Evolutionary conservation across 805 yeast species (phyloP), one percentile per base, ranked within the genome.

Genomic region (Candida methanosorbosa): DNA sequence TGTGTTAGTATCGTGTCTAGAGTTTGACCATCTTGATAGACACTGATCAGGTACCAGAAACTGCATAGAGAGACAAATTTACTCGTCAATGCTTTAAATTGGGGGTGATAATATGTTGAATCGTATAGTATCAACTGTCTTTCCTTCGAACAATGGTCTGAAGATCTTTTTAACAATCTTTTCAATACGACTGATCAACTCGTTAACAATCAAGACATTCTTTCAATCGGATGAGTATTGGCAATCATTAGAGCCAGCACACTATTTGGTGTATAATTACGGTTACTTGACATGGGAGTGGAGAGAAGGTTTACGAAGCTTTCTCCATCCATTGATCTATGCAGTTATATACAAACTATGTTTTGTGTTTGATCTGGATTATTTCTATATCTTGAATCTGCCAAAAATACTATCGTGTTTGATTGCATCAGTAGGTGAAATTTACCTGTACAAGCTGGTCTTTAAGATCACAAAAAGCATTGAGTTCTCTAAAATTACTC

Each of bases 161-260:
- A n/a, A n/a, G n/a, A n/a, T n/a, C n/a, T n/a, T n/a, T n/a, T n/a
- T n/a, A n/a, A n/a, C n/a, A n/a, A n/a, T n/a, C n/a, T n/a, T n/a
- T n/a, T n/a, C n/a, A n/a, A 42, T 70, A n/a, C 57, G 95, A 27
- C 41, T 79, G 9, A 22, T 72, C 46, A 86, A 87, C 55, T 73
- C 94, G 0, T 50, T 82, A 18, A 54, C 77, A 1, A 71, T 75
- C 5, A 52, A 52, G 36, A 86, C 97, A 0, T 92, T 76, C 52
- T 92, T 92, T 59, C 99, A 92, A 55, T 90, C 98, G 0, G 99
- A 92, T 56, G 99, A 92, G 57, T 92, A 69, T 58, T 92, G 80
- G 77, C 99, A 92, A 57, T 67, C 88, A 0, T 60, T 92, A 34
- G 98, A 92, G 49, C 95, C 96, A 0, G 98, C 97, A 0, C 95